Percentiles rank a stretch among this genome's conserved stretches.
Evolutionary conservation across 2,329 filamentous ascomycete genomes (phyloP).

Genomic region (Rugonectria rugulosa): DNA sequence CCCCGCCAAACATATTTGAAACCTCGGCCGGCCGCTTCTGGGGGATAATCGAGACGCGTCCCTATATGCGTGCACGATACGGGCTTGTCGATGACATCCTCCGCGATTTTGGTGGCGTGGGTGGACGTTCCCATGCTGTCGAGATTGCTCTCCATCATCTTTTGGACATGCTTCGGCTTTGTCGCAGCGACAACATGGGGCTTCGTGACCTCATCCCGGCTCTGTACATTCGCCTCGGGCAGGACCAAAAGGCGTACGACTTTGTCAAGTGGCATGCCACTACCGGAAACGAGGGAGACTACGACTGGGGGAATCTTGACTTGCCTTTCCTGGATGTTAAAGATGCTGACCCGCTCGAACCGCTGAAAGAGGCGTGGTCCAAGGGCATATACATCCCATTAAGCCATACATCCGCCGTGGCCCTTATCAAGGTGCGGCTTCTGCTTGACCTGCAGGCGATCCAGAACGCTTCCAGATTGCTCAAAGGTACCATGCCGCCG

Average conservation of each 20-base stretch:
- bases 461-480: constrained; percentile 16
- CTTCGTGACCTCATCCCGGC: constrained; percentile 50
- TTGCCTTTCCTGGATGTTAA: constrained; percentile 44
- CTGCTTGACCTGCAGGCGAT: constrained; percentile 33
- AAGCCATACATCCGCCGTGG: constrained; percentile 21
- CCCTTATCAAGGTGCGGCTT: constrained; percentile 35
- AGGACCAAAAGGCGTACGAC: constrained; percentile 60
- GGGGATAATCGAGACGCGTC: constrained; percentile 48
- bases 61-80: constrained; percentile 51
- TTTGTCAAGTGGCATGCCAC: constrained; percentile 48
- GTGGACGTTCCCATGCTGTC: constrained; percentile 39
- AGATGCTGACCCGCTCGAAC: constrained; percentile 52
- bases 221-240: constrained; percentile 53
- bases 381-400: constrained; percentile 6
- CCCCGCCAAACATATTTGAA: constrained; percentile 47
- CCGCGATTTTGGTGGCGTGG: constrained; percentile 36
- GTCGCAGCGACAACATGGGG: constrained; percentile 54
- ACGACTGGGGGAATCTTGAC: constrained; percentile 30
- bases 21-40: constrained; percentile 52
- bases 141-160: constrained; percentile 48
- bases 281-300: constrained; percentile 7
- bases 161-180: constrained; percentile 53
- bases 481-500: constrained; percentile 18
- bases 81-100: constrained; percentile 43
- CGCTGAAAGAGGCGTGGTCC: not conserved